Base-by-base conservation (phyloP, 2,329 filamentous ascomycete genomes). In the Calonectria hongkongensis region DNA sequence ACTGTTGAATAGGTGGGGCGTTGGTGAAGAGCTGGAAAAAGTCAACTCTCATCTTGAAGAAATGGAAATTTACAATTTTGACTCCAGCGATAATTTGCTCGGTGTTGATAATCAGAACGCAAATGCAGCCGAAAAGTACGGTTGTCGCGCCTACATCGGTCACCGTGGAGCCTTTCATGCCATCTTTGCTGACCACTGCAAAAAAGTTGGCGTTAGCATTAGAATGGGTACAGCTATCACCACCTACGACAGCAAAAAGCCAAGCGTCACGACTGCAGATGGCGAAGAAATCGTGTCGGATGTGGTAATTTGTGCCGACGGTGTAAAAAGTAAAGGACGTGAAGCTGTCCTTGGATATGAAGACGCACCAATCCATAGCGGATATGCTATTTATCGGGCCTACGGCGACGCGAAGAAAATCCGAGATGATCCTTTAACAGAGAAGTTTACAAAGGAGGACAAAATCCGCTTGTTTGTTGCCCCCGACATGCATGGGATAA, bases 11-110 rank as follows among this genome's bases (percentile, higher is more conserved):
- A 25, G 33, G n/a, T 58, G 54, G 54, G 54, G 54, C n/a, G 10
- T 58, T 4, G 51, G 54, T 2, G 33, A 16, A 16, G 28, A 58
- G n/a, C 2, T 41, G 33, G 33, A 58, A 27, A 58, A 58, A 12
- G 13, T 58, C 54, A 58, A 58, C 33, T 27, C n/a, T 21, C 54
- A 27, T 1, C 25, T 41, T 27, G 33, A 58, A 9, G 54, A 58
- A 33, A 15, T 58, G 54, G 54, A 58, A 58, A 58, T 58, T 16
- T 58, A 58, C 54, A 58, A 58, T 21, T 58, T 58, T 18, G 33
- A 58, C 13, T 58, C 54, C 10, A 58, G 54, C 9, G 54, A 58
- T 12, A 58, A 25, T 1, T 15, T 12, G 2, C 54, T 41, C 4
- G 54, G 54, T 21, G 54, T 41, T 33, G 54, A 58, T 9, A 15